phyloP scores from a whole-genome alignment of 2,329 filamentous ascomycete genomes.

The Cercospora berteroae region DNA sequence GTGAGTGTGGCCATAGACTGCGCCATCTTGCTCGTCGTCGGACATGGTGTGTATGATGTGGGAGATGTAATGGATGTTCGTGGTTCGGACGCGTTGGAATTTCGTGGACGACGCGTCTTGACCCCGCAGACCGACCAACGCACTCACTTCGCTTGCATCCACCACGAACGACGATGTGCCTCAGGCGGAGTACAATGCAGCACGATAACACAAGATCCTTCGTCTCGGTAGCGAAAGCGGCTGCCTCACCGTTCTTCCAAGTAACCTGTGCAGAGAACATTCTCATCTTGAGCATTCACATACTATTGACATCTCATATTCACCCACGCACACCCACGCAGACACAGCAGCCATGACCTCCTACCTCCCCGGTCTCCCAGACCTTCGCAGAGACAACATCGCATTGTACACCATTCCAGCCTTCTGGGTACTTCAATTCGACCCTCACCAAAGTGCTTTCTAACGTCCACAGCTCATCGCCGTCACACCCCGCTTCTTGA shows the following conservation, averaged over 20 bases:
- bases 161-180: not conserved
- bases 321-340: not conserved
- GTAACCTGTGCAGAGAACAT: not conserved
- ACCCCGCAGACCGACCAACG: slow-evolving; percentile 1
- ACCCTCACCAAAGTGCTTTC: slow-evolving; percentile 30
- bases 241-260: not conserved
- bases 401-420: slow-evolving; percentile 34
- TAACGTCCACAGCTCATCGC: slow-evolving; percentile 25
- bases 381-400: slow-evolving; percentile 29
- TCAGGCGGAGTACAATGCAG: slow-evolving; percentile 1
- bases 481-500: slow-evolving; percentile 39
- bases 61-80: not conserved
- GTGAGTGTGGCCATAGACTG: slow-evolving; percentile 62
- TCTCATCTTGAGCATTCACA: not conserved
- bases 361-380: slow-evolving; percentile 24
- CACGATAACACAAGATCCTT: slow-evolving; percentile 5
- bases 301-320: not conserved
- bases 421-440: slow-evolving; percentile 32
- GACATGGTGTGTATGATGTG: slow-evolving; percentile 16
- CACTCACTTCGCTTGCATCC: not conserved
- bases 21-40: slow-evolving; percentile 13
- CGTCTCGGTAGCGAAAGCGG: not conserved
- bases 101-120: not conserved
- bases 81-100: not conserved
- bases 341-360: slow-evolving; percentile 22